phyloP scores from a whole-genome alignment of 2,329 filamentous ascomycete genomes.

The Ophiostoma populinum region DNA sequence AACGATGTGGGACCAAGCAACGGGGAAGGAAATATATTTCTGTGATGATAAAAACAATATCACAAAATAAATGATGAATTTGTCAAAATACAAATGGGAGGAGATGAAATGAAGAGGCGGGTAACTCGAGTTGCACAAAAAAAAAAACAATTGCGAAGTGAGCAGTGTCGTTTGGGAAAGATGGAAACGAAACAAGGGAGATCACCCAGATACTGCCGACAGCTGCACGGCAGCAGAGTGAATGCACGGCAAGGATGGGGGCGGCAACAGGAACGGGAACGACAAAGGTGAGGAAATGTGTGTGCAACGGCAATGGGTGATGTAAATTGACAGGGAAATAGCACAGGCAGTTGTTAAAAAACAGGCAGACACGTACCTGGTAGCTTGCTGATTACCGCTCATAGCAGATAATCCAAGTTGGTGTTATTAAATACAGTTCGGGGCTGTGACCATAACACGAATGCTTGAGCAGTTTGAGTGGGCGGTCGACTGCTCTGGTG shows the following conservation, averaged over 20 bases:
- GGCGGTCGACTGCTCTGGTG: too few species aligned
- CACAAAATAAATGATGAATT: background rate
- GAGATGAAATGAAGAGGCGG: background rate
- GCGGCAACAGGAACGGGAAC: slow-evolving; percentile 3
- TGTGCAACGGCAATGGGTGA: background rate
- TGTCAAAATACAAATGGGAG: background rate
- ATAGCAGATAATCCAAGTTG: slow-evolving; percentile 31
- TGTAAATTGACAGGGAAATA: slow-evolving; percentile 1
- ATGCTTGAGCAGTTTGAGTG: background rate
- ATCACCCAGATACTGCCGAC: slow-evolving; percentile 6
- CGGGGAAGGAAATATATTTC: background rate
- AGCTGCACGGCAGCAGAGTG: slow-evolving; percentile 7
- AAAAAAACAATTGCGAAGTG: background rate
- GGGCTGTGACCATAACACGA: slow-evolving; percentile 2
- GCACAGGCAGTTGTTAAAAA: background rate
- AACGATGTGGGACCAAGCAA: slow-evolving; percentile 8
- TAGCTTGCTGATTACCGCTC: slow-evolving; percentile 40
- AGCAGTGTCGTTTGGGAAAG: background rate
- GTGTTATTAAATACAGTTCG: slow-evolving; percentile 2
- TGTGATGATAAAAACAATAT: background rate
- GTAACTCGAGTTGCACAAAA: slow-evolving; percentile 5
- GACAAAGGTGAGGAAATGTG: background rate
- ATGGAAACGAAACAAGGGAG: slow-evolving; percentile 5
- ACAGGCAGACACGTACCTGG: slow-evolving; percentile 22
- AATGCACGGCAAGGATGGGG: slow-evolving; percentile 6